Percentiles rank a stretch among this genome's conserved stretches.
Evolutionary conservation across 2,329 filamentous ascomycete species (phyloP).

Genomic region (Phoma sp.): DNA sequence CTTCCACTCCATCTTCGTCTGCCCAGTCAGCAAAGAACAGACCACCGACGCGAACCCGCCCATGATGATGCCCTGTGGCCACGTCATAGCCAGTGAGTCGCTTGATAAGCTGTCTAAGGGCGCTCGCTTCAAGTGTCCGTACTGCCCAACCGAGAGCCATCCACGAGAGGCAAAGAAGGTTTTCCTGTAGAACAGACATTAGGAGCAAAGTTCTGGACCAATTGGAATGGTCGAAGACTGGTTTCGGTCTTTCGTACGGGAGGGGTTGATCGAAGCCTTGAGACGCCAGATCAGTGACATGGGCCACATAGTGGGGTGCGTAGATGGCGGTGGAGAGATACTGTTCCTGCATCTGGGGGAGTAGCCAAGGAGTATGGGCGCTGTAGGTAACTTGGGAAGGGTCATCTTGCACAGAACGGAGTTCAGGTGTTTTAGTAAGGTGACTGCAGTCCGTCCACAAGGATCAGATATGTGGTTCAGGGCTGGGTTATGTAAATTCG

Average conservation of each 20-base stretch:
- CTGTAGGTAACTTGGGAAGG: no score
- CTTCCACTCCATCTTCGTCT: constrained; percentile 98
- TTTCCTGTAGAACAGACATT: constrained; percentile 32
- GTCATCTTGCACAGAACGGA: no score
- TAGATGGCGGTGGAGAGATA: no score
- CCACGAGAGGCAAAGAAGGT: constrained; percentile 69
- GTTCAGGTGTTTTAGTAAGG: no score
- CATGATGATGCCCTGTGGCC: constrained; percentile 95
- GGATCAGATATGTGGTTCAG: no score
- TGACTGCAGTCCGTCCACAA: no score
- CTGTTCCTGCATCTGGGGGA: no score
- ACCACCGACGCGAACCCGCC: constrained; percentile 91
- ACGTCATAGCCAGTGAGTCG: constrained; percentile 88
- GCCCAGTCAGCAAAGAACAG: constrained; percentile 95
- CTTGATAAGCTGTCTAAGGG: constrained; percentile 81
- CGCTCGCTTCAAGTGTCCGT: constrained; percentile 89
- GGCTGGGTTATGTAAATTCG: no score
- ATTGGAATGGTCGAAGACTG: neutral
- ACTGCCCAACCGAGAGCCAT: constrained; percentile 85
- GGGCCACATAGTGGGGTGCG: no score
- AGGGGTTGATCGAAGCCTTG: neutral
- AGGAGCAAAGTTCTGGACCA: neutral
- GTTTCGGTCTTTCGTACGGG: neutral
- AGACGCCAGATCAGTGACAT: neutral
- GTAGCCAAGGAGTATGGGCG: no score